Base-by-base conservation (phyloP, 2,329 filamentous ascomycete species). In the Clarireedia homoeocarpa region DNA sequence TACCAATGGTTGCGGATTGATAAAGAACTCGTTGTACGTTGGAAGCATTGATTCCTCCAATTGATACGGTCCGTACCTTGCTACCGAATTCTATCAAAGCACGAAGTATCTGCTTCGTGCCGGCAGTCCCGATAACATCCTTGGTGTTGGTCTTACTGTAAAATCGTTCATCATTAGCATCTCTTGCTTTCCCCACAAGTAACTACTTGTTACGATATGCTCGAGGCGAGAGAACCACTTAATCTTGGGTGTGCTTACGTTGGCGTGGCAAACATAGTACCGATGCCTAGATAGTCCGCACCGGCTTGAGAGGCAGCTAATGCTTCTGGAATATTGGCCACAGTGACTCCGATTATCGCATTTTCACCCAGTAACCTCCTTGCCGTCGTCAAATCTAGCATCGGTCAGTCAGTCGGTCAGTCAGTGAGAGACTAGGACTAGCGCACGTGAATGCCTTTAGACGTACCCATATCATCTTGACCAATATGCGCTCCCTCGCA, bases 401-500 rank as follows among this genome's bases (percentile, higher is more conserved):
- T 17, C 39, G n/a, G 5, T 23, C n/a, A 44, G 5, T 44, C 20
- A 44, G 40, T 17, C 40, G 20, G 20, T 17, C 39, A 9, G 5
- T 23, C n/a, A 44, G 5, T 44, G 10, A 44, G 40, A 6, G 15
- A 44, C n/a, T 17, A 23, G 40, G 20, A n/a, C n/a, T 5, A 44
- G n/a, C 6, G 17, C 39, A 40, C 14, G 39, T 40, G 39, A 40
- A 40, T 7, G 14, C 4, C 17, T n/a, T 40, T 7, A 14, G 4
- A 71, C 78, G 62, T 71, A 88, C 86, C 77, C 77, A 96, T 85
- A 71, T 97, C 92, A 78, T 96, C 91, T 74, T 97, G 92, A 6
- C 94, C 94, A 50, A 97, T 81, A 70, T 97, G 94, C 7, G 96
- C 90, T 47, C 94, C 94, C 73, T 96, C 92, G 56, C 89, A 94